Conservation (phyloP, 192 early-diverging fungal species). For the Podochytrium sp. region DNA sequence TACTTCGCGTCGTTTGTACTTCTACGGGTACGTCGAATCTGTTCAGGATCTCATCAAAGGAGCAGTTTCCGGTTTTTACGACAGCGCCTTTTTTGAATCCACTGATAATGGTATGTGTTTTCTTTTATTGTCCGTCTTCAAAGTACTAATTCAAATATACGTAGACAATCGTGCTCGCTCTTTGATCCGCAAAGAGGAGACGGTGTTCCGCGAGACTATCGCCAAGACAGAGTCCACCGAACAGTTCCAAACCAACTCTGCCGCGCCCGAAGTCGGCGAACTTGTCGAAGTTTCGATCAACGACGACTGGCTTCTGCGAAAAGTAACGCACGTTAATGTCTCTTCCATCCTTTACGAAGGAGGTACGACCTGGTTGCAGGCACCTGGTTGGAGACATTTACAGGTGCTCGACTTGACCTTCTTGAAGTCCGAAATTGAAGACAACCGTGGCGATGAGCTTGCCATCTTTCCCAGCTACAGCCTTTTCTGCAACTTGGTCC, state of each 20-base stretch:
- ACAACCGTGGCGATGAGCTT: conserved; percentile 21
- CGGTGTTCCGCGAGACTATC: neutral
- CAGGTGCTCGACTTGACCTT: neutral
- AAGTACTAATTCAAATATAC: neutral
- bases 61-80: neutral
- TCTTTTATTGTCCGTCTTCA: neutral
- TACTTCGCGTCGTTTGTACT: neutral
- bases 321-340: neutral
- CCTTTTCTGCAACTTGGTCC: conserved; percentile 3
- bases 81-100: conserved; percentile 1
- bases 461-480: conserved; percentile 19
- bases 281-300: neutral
- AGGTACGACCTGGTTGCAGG: neutral
- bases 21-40: neutral
- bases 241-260: neutral
- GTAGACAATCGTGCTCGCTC: conserved; percentile 2
- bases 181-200: neutral
- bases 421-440: neutral
- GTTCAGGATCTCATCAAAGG: neutral
- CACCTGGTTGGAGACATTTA: neutral
- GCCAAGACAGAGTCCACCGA: neutral
- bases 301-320: neutral
- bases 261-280: neutral
- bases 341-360: neutral
- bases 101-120: neutral